Evolutionary conservation across 352 stramenopile species (phyloP), one percentile per base, ranked within the genome.

Genomic region (Pythium rishiriense): DNA sequence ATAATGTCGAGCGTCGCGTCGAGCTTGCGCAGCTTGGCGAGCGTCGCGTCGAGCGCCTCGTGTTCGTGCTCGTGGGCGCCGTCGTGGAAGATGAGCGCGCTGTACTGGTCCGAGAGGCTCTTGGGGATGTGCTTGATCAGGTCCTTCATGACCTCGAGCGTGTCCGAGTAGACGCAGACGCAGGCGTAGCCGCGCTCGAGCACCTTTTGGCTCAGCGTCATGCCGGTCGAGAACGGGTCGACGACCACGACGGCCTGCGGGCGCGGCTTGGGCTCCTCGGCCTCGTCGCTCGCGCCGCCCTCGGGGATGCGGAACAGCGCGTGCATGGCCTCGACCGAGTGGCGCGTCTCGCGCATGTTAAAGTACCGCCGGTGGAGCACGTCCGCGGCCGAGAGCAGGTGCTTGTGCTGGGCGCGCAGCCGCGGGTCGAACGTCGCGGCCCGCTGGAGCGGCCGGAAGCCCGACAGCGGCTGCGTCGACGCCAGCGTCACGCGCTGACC

Each of bases 171-270:
- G 39, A 92, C 71, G 62, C 79, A 87, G 62, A 94, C 64, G 68
- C 74, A 85, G 1, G 76, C 82, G 68, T 95, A 98, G 28, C 94
- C 96, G 43, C 90, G 86, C 52, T 80, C 85, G 48, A 88, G 59
- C 1, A 95, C 89, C 61, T 95, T 87, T 59, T 97, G 77, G 1
- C 90, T 94, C 25, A 99, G 71, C 47, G 97, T 86, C 70, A 90
- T 95, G 61, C 95, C 97, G 48, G 96, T 98, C 0, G 90, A 97
- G 74, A 98, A 98, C 7, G 96, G 94, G 68, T 98, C 94, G 11
- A 99, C 88, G 33, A 98, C 76, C n/a, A 98, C 91, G 14, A 98
- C 81, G 10, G 87, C 86, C 10, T 81, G 66, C 28, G 15, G 29
- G 8, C 45, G 50, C 21, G 26, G 35, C 8, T 77, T 79, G 19